Percentiles rank a stretch among this genome's conserved stretches.
Conservation (phyloP, 1,284 basidiomycete genomes). For the Rhodotorula sp. region DNA sequence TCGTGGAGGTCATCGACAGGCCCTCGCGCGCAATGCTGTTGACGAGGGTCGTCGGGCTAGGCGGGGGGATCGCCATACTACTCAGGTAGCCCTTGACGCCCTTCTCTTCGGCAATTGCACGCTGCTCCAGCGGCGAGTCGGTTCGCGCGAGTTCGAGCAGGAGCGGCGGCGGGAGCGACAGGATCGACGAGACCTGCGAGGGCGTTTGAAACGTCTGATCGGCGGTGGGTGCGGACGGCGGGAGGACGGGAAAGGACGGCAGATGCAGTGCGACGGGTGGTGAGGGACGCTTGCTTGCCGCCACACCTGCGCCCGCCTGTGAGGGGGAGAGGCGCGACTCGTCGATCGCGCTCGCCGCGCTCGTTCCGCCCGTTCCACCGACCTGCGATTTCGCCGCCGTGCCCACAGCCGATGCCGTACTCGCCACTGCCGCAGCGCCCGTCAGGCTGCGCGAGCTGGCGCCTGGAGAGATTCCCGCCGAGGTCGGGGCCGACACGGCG, state of each 20-base stretch:
- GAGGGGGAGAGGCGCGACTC: neutral
- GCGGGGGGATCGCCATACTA: conserved; percentile 41
- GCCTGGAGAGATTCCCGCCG: neutral
- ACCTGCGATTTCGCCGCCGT: too few species aligned
- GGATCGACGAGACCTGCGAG: conserved; percentile 42
- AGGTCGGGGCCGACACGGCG: too few species aligned
- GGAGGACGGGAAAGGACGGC: conserved; percentile 38
- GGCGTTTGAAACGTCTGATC: conserved; percentile 39
- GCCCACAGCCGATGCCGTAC: too few species aligned
- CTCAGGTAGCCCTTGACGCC: conserved; percentile 31
- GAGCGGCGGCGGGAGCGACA: conserved; percentile 38
- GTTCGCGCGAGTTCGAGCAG: conserved; percentile 40
- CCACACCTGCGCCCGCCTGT: neutral
- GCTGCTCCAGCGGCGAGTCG: conserved; percentile 31
- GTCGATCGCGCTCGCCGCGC: too few species aligned
- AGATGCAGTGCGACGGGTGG: conserved; percentile 7
- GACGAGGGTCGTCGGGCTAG: conserved; percentile 36
- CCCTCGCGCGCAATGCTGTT: conserved; percentile 17
- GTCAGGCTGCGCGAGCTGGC: neutral
- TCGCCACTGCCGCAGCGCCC: neutral
- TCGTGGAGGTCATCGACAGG: neutral
- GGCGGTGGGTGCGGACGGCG: conserved; percentile 27
- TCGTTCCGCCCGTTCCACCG: too few species aligned
- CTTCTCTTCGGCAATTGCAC: conserved; percentile 18
- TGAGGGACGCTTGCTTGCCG: neutral